phyloP scores from a whole-genome alignment of 75 land plant species.

The Gnetum montanum region DNA sequence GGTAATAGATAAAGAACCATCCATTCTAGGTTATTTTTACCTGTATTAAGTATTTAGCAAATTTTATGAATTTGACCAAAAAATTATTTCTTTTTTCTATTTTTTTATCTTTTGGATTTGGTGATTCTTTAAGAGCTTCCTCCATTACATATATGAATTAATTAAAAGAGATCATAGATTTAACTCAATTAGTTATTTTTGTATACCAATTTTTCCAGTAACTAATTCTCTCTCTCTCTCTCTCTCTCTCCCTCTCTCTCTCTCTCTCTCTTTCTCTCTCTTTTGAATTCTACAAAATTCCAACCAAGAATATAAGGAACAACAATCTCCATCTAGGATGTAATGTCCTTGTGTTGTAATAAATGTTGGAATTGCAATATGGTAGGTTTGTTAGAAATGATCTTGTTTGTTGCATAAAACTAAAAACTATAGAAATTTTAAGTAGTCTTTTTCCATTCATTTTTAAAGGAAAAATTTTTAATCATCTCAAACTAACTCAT shows the following conservation, averaged over 20 bases:
- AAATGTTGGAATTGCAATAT: neutral
- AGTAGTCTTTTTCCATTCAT: too few species aligned
- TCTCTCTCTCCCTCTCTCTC: too few species aligned
- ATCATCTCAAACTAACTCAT: too few species aligned
- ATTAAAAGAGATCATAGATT: slow-evolving; percentile 1
- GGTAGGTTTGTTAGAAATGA: slow-evolving; percentile 1
- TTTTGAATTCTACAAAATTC: neutral
- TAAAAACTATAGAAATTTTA: too few species aligned
- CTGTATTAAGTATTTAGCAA: slow-evolving; percentile 2
- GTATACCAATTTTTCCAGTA: neutral
- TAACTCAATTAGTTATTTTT: neutral
- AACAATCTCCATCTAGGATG: slow-evolving; percentile 5
- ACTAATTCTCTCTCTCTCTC: slow-evolving; percentile 3
- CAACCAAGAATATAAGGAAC: neutral
- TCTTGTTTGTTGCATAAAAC: too few species aligned
- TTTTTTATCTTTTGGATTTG: too few species aligned
- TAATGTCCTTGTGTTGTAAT: neutral
- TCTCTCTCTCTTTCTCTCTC: too few species aligned
- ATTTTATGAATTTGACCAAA: slow-evolving; percentile 5
- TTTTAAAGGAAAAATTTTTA: too few species aligned
- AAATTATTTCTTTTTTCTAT: slow-evolving; percentile 3
- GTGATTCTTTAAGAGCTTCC: too few species aligned
- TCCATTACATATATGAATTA: slow-evolving; percentile 6
- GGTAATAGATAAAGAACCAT: slow-evolving; percentile 6
- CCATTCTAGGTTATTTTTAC: slow-evolving; percentile 5